A percentile compares a stretch with the other conserved stretches of the same genome.
Evolutionary conservation across 202 grass and related monocot species (phyloP).

Genomic region (Hordeum pubiflorum): DNA sequence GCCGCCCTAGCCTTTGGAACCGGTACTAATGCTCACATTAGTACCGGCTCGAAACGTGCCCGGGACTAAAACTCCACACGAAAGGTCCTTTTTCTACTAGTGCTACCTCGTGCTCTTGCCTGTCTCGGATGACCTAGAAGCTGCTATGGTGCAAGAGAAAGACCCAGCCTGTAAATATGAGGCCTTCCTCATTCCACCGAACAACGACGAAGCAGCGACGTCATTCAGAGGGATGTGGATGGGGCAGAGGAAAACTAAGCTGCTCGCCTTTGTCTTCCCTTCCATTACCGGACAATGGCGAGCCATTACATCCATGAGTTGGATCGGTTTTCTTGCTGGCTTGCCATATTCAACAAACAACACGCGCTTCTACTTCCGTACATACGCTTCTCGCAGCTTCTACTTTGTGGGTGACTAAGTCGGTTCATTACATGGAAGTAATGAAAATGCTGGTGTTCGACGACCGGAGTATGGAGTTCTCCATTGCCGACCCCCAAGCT

Average conservation of each 20-base stretch:
- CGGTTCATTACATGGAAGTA: not conserved
- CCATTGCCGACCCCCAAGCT: not conserved
- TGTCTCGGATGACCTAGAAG: not conserved
- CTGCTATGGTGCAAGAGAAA: not conserved
- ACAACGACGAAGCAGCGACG: not conserved
- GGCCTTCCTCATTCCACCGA: constrained; percentile 11
- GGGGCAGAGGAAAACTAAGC: constrained; percentile 8
- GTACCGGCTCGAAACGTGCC: too few species aligned
- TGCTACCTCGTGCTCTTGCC: not conserved
- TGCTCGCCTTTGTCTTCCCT: not conserved
- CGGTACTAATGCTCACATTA: too few species aligned
- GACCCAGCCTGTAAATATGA: not conserved
- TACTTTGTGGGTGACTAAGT: not conserved
- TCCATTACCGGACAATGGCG: too few species aligned
- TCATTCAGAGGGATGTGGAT: constrained; percentile 19
- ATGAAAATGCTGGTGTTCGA: not conserved
- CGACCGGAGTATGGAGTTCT: not conserved
- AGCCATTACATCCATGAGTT: too few species aligned
- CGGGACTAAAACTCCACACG: too few species aligned
- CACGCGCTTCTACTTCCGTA: not conserved
- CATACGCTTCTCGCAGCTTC: not conserved
- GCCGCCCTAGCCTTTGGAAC: too few species aligned
- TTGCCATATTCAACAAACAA: constrained; percentile 6
- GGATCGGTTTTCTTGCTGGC: not conserved
- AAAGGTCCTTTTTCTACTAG: too few species aligned